phyloP scores from a whole-genome alignment of 1,284 basidiomycete genomes.

The Leccinum pachyderme region DNA sequence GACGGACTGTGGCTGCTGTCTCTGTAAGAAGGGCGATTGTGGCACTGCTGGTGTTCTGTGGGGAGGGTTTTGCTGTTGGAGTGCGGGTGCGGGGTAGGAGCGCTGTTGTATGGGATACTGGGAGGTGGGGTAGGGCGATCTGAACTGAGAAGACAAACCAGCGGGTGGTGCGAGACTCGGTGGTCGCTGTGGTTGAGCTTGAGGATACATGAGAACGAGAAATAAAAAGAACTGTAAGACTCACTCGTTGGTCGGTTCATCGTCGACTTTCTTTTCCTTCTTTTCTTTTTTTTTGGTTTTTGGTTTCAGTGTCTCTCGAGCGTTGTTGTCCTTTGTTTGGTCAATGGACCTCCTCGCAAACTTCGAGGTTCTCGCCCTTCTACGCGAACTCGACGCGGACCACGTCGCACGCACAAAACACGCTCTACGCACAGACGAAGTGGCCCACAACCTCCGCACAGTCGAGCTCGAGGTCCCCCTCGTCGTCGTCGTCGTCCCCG shows the following conservation, averaged over 20 bases:
- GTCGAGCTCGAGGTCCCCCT: conserved; percentile 80
- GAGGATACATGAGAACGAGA: too few relatives aligned
- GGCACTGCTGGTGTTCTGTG: conserved; percentile 59
- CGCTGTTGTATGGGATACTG: conserved; percentile 63
- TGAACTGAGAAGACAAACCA: conserved; percentile 58
- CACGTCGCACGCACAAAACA: conserved; percentile 64
- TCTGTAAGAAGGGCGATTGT: conserved; percentile 63
- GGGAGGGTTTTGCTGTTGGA: conserved; percentile 47
- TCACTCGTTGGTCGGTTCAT: conserved; percentile 27
- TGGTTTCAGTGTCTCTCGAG: background rate
- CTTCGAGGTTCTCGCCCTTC: conserved; percentile 80
- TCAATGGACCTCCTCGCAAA: conserved; percentile 66
- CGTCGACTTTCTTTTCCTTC: conserved; percentile 1
- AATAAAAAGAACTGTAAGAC: too few relatives aligned
- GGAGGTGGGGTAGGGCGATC: conserved; percentile 54
- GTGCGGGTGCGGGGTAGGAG: conserved; percentile 46
- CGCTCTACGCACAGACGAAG: conserved; percentile 65
- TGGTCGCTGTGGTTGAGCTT: conserved; percentile 71
- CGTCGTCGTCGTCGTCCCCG: background rate
- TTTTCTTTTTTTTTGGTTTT: conserved; percentile 13
- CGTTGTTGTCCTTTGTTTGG: conserved; percentile 32
- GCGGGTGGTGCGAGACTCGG: conserved; percentile 69
- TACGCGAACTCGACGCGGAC: conserved; percentile 75
- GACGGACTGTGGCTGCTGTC: conserved; percentile 50
- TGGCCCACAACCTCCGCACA: conserved; percentile 81